Conservation (phyloP, 208 protist genomes). For the Herpetomonas tarakana region DNA sequence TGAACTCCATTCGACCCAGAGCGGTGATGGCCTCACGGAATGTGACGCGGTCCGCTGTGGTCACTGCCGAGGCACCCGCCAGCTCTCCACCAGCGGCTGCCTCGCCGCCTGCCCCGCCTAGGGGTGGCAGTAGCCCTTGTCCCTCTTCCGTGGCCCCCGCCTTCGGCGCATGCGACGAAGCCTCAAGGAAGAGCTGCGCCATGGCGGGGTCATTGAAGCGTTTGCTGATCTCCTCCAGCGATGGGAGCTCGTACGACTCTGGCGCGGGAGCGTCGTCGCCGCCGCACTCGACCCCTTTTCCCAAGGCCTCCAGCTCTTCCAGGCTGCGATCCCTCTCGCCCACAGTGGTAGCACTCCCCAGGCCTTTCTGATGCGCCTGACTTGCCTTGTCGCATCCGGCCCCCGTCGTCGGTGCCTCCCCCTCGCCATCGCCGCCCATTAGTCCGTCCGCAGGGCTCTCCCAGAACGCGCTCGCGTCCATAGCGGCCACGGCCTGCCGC, state of each 20-base stretch:
- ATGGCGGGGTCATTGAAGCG: slow-evolving; percentile 78
- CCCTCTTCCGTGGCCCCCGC: slow-evolving; percentile 5
- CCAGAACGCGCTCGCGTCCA: slow-evolving; percentile 20
- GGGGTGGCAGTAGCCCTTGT: neutral
- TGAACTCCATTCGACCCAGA: slow-evolving; percentile 55
- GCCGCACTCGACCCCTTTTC: slow-evolving; percentile 2
- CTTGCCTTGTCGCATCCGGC: neutral
- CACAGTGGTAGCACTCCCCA: slow-evolving; percentile 17
- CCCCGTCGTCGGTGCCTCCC: neutral
- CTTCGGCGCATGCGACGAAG: slow-evolving; percentile 38
- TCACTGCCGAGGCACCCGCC: too few species aligned
- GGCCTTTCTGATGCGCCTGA: neutral
- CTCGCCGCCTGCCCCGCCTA: neutral
- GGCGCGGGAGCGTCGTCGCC: slow-evolving; percentile 10
- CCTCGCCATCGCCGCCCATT: slow-evolving; percentile 4
- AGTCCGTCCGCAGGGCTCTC: neutral
- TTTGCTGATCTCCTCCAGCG: slow-evolving; percentile 75
- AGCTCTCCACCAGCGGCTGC: slow-evolving; percentile 12
- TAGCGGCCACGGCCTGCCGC: slow-evolving; percentile 14
- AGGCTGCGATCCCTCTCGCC: slow-evolving; percentile 47
- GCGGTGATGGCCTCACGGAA: slow-evolving; percentile 58
- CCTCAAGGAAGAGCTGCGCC: slow-evolving; percentile 81
- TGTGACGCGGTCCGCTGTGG: slow-evolving; percentile 50
- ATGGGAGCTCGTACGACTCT: slow-evolving; percentile 53
- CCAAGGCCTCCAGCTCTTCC: slow-evolving; percentile 49